These are phyloP conservation scores for Zasmidium angulare DNA, from an alignment of 2,329 filamentous ascomycete genomes.

Conservation along the genomic window DNA sequence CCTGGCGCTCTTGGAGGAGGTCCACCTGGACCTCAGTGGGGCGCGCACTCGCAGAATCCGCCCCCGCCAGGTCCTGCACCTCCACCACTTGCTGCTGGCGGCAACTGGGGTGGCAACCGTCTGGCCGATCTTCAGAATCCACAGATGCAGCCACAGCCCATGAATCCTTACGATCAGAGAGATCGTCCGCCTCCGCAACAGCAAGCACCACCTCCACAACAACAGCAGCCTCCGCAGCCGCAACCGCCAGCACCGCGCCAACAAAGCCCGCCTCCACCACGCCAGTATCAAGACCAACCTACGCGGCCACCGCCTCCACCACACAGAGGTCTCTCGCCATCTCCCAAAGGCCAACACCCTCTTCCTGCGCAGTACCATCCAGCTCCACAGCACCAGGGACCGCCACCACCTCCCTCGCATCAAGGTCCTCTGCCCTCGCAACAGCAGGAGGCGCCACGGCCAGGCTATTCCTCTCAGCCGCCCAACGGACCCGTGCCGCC, in stretches of 20 bases:
- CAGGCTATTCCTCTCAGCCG: slow-evolving; percentile 23
- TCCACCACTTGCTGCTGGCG: slow-evolving; percentile 49
- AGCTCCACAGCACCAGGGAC: slow-evolving; percentile 44
- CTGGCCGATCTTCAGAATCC: slow-evolving; percentile 74
- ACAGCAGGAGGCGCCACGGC: slow-evolving; percentile 23
- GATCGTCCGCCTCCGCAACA: slow-evolving; percentile 68
- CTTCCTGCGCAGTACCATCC: slow-evolving; percentile 54
- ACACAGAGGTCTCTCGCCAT: slow-evolving; percentile 56
- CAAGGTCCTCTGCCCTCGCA: slow-evolving; percentile 35
- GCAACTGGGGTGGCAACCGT: slow-evolving; percentile 65
- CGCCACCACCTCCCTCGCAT: slow-evolving; percentile 52
- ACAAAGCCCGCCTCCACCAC: slow-evolving; percentile 58
- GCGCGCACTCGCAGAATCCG: slow-evolving; percentile 67
- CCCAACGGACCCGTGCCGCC: slow-evolving; percentile 24
- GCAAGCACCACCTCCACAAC: slow-evolving; percentile 46
- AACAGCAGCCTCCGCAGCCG: slow-evolving; percentile 38
- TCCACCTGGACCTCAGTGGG: slow-evolving; percentile 87
- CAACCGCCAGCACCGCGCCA: slow-evolving; percentile 47
- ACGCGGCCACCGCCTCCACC: slow-evolving; percentile 47
- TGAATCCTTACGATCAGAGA: slow-evolving; percentile 79
- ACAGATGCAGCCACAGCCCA: slow-evolving; percentile 61
- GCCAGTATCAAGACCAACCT: slow-evolving; percentile 46
- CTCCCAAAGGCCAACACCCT: slow-evolving; percentile 58
- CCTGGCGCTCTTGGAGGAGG: slow-evolving; percentile 72
- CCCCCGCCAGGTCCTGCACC: slow-evolving; percentile 65